Conservation (phyloP, 768 basidiomycete genomes). For the Amanita thiersii region DNA sequence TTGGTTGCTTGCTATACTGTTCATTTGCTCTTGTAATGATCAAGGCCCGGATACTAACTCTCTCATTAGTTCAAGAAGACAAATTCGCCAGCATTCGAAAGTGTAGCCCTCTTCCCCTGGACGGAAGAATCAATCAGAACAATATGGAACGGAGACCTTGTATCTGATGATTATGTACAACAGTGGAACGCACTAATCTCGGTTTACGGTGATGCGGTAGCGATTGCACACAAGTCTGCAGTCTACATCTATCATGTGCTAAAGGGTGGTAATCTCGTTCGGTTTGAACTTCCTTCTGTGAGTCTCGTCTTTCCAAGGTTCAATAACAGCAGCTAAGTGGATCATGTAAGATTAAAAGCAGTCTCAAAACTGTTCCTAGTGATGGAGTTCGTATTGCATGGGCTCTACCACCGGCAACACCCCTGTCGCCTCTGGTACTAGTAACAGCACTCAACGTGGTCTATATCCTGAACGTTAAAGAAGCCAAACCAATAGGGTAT, state of each 20-base stretch:
- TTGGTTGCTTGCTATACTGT: conserved; percentile 25
- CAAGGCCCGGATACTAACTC: too few relatives aligned
- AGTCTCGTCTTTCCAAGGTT: conserved; percentile 7
- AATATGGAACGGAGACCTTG: conserved; percentile 27
- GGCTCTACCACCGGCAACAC: conserved; percentile 37
- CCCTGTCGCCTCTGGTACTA: conserved; percentile 51
- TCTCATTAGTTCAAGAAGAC: conserved; percentile 18
- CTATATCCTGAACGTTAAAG: conserved; percentile 44
- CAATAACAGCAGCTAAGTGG: background rate
- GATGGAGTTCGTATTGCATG: conserved; percentile 45
- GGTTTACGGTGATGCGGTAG: conserved; percentile 43
- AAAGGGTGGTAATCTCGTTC: conserved; percentile 21
- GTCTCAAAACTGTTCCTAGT: conserved; percentile 14
- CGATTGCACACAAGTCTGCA: conserved; percentile 31
- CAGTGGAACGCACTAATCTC: conserved; percentile 39
- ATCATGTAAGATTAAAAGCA: conserved; percentile 7
- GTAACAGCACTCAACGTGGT: conserved; percentile 47
- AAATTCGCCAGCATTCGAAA: conserved; percentile 25
- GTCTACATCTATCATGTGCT: conserved; percentile 30
- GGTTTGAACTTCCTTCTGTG: conserved; percentile 28
- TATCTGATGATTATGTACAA: conserved; percentile 20
- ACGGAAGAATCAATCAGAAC: conserved; percentile 24
- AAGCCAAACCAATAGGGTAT: conserved; percentile 31
- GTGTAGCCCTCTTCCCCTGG: conserved; percentile 44
- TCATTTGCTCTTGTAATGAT: background rate